Base-by-base conservation (phyloP, 2,329 filamentous ascomycete species). In the Penicillium sp. region DNA sequence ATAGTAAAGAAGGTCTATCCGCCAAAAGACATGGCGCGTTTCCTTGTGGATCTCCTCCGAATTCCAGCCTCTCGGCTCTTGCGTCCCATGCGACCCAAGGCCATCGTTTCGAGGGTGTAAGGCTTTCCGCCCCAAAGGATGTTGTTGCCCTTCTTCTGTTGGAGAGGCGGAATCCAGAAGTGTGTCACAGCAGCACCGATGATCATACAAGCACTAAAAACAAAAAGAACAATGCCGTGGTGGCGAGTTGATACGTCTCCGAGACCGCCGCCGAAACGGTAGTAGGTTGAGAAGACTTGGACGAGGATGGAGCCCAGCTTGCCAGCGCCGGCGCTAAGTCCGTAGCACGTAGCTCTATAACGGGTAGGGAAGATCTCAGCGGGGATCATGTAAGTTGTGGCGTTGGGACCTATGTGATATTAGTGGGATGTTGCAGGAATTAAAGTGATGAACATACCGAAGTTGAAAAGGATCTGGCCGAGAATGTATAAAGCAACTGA, bases 321-420 rank as follows among this genome's bases (percentile, higher is more conserved):
- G 4, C 82, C 82, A 1, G 75, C 67, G 1, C 76, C 82, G n/a
- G 82, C 82, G 27, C 78, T 77, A 57, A 84, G 77, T 21, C 82
- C 82, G 63, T 84, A 80, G 57, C 78, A 81, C 1, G 79, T 81
- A 52, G 76, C 81, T 19, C 82, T 77, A 63, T 84, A 84, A 19
- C 79, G 74, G 0, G 82, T 84, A 3, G 82, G 82, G 60, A 84
- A 85, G 51, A 83, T 76, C 59, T 84, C 82, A 13, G 81, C 81
- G n/a, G 82, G 79, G 37, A 84, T 80, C 63, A 80, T 77, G 56
- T 75, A 76, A 7, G 72, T 77, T 35, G 76, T 75, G 60, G 71
- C 72, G 48, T 75, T 76, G 33, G 74, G 73, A 21, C 72, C 73
- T 73, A 47, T 16, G 14, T 26, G 58, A 51, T 54, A 52, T 57